These are phyloP conservation scores for Ophiocordyceps camponoti-saundersi DNA, from an alignment of 2,329 filamentous ascomycete species.

Conservation along the genomic window DNA sequence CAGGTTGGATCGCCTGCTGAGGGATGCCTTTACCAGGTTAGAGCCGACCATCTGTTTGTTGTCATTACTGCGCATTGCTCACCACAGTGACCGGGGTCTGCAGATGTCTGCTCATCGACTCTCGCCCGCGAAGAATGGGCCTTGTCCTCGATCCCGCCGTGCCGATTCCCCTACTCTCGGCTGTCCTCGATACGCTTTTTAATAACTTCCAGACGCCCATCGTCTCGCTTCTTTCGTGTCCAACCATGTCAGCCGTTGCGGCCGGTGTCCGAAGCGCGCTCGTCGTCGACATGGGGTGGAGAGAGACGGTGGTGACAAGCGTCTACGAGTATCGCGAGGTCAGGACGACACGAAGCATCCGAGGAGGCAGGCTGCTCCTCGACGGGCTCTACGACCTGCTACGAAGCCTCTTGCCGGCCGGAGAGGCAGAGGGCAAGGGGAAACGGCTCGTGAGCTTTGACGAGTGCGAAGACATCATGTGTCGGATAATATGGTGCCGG, in stretches of 20 bases:
- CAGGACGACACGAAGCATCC: constrained; percentile 47
- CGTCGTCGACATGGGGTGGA: constrained; percentile 84
- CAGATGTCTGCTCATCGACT: constrained; percentile 52
- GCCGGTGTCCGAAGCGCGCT: constrained; percentile 76
- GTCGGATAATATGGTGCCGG: constrained; percentile 62
- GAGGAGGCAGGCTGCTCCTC: constrained; percentile 58
- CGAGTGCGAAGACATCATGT: constrained; percentile 65
- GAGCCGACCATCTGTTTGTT: no score
- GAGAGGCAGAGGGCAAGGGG: constrained; percentile 12
- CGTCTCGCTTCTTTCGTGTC: constrained; percentile 63
- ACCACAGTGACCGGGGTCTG: no score
- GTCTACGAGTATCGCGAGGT: constrained; percentile 87
- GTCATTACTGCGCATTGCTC: no score
- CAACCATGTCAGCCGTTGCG: constrained; percentile 57
- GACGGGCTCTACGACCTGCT: constrained; percentile 52
- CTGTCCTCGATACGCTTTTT: constrained; percentile 64
- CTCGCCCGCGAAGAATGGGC: constrained; percentile 56
- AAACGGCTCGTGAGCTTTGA: constrained; percentile 44
- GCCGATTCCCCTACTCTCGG: constrained; percentile 62
- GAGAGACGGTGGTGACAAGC: constrained; percentile 70
- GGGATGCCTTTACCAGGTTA: constrained; percentile 69
- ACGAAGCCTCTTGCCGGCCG: constrained; percentile 13
- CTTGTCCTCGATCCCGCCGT: constrained; percentile 63
- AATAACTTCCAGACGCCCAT: constrained; percentile 62
- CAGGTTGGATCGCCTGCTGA: constrained; percentile 66